Conservation (phyloP, 805 yeast species). For the Scheffersomyces spartinae region DNA sequence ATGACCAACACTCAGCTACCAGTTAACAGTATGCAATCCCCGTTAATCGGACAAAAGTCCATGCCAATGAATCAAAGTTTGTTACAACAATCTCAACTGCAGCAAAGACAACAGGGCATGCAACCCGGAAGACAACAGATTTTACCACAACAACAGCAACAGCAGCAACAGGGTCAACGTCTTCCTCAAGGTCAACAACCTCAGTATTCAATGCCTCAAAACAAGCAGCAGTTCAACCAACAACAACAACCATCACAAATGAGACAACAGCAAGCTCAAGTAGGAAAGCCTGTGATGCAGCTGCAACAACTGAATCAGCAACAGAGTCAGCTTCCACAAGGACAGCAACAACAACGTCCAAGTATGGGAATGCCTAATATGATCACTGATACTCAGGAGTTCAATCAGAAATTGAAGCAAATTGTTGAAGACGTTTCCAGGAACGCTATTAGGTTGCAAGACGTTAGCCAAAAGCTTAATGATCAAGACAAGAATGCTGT, state of each 20-base stretch:
- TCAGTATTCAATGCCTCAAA: background rate
- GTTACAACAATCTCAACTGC: conserved; percentile 4
- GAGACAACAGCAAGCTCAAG: background rate
- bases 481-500: conserved; percentile 56
- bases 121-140: conserved; percentile 10
- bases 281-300: background rate
- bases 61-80: too few relatives aligned
- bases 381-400: conserved; percentile 43
- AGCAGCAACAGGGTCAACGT: background rate
- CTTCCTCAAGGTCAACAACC: background rate
- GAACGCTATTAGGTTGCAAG: conserved; percentile 54
- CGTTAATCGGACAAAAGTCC: too few relatives aligned
- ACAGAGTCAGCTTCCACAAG: conserved; percentile 1
- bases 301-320: background rate
- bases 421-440: conserved; percentile 60
- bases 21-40: too few relatives aligned
- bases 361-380: conserved; percentile 7
- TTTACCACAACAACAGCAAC: conserved; percentile 1
- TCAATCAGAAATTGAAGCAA: conserved; percentile 46
- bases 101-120: conserved; percentile 11
- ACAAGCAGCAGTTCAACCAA: background rate
- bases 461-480: conserved; percentile 48
- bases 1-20: too few relatives aligned
- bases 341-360: background rate
- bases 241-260: background rate